Evolutionary conservation across 1,284 basidiomycete genomes (phyloP).

Genomic region (Trichosporon sp.): DNA sequence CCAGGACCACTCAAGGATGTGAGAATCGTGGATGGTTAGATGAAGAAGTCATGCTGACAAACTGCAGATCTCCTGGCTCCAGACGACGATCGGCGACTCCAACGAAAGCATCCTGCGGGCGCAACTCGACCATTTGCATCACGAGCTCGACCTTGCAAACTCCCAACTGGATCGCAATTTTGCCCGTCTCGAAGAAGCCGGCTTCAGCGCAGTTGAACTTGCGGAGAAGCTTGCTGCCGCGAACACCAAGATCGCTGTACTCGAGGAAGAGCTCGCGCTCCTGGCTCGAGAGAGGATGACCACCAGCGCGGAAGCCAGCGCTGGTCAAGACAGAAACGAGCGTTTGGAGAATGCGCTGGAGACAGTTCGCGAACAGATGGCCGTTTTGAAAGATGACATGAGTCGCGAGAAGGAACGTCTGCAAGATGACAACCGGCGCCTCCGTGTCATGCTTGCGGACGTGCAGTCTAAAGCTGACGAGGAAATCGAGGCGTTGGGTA

Average conservation of each 20-base stretch:
- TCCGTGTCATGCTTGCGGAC: conserved; percentile 37
- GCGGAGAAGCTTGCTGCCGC: conserved; percentile 56
- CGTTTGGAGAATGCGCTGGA: conserved; percentile 38
- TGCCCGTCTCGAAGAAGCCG: conserved; percentile 56
- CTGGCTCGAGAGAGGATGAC: conserved; percentile 40
- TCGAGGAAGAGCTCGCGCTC: conserved; percentile 52
- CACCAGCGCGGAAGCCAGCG: conserved; percentile 28
- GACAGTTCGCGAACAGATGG: conserved; percentile 43
- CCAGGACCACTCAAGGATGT: conserved; percentile 54
- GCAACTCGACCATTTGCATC: conserved; percentile 57
- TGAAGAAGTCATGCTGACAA: too few relatives aligned
- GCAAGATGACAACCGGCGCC: conserved; percentile 39
- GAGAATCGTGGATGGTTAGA: not conserved
- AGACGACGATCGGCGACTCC: conserved; percentile 47
- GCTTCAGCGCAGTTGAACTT: conserved; percentile 53
- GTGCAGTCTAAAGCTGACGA: conserved; percentile 34
- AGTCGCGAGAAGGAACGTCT: conserved; percentile 40
- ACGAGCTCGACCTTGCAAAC: conserved; percentile 56
- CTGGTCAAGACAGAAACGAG: conserved; percentile 28
- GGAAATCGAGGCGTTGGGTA: conserved; percentile 31
- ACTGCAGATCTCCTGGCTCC: conserved; percentile 52
- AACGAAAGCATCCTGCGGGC: conserved; percentile 54
- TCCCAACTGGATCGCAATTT: conserved; percentile 59
- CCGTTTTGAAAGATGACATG: conserved; percentile 39
- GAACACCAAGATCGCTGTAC: conserved; percentile 45